Evolutionary conservation across 164 flowering plant species (phyloP).

Genomic region (Warburgia ugandensis): DNA sequence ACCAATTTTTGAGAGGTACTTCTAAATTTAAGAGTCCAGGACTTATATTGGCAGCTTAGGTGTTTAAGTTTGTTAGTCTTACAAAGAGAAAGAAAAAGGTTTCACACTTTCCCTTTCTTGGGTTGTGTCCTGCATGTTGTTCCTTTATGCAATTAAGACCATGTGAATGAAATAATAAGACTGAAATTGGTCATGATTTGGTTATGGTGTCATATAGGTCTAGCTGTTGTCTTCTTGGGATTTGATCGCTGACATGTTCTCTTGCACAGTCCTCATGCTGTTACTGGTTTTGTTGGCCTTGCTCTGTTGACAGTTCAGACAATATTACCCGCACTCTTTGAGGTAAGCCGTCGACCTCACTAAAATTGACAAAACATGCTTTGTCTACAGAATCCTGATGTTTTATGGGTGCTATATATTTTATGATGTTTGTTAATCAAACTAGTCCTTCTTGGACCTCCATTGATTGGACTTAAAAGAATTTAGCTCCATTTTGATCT

Average conservation of each 20-base stretch:
- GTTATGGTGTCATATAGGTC: neutral
- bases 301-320: slow-evolving; percentile 68
- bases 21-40: neutral
- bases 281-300: slow-evolving; percentile 73
- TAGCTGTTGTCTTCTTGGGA: neutral
- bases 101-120: neutral
- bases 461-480: neutral
- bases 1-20: slow-evolving; percentile 85
- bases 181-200: neutral
- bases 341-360: slow-evolving; percentile 32
- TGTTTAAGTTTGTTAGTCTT: neutral
- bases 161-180: too few relatives aligned
- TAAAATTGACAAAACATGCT: neutral
- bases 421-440: neutral
- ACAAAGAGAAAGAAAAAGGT: neutral
- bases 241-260: neutral
- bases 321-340: slow-evolving; percentile 59
- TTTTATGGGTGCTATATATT: neutral
- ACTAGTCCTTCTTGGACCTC: neutral
- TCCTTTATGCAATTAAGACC: too few relatives aligned
- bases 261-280: slow-evolving; percentile 77
- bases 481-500: neutral
- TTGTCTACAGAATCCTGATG: neutral
- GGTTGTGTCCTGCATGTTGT: too few relatives aligned
- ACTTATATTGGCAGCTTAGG: neutral